These are phyloP conservation scores for Rhizopogon vesiculosus DNA, from an alignment of 768 basidiomycete genomes.

Conservation along the genomic window DNA sequence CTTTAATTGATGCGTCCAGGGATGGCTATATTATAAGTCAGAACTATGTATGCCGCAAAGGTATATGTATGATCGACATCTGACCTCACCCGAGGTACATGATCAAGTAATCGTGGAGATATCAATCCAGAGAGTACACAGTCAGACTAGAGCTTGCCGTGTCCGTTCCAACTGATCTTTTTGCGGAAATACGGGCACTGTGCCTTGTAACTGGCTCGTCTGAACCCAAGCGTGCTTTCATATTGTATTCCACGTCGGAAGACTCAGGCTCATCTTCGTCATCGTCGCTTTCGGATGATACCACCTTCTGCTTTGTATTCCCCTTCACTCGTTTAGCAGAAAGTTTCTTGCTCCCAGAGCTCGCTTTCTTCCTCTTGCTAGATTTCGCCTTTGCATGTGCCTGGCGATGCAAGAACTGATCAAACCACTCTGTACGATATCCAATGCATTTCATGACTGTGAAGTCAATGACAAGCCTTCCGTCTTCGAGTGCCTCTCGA, in stretches of 20 bases:
- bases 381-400: conserved; percentile 10
- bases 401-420: conserved; percentile 9
- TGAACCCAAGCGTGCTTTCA: neutral
- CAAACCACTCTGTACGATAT: conserved; percentile 16
- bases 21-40: neutral
- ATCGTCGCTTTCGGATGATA: neutral
- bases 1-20: neutral
- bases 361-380: neutral
- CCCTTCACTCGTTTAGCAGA: neutral
- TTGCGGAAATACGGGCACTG: neutral
- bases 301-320: neutral
- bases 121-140: neutral
- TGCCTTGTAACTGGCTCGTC: neutral
- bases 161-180: too few relatives aligned
- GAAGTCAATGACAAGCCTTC: conserved; percentile 12
- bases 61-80: too few relatives aligned
- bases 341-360: neutral
- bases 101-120: neutral
- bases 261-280: conserved; percentile 16
- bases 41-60: neutral
- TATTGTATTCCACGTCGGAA: neutral
- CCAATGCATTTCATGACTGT: conserved; percentile 15
- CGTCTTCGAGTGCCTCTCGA: conserved; percentile 10
- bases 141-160: neutral
- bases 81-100: too few relatives aligned